These are phyloP conservation scores for Fraxinus quadrangulata DNA, from an alignment of 257 asterid genomes.

Conservation along the genomic window DNA sequence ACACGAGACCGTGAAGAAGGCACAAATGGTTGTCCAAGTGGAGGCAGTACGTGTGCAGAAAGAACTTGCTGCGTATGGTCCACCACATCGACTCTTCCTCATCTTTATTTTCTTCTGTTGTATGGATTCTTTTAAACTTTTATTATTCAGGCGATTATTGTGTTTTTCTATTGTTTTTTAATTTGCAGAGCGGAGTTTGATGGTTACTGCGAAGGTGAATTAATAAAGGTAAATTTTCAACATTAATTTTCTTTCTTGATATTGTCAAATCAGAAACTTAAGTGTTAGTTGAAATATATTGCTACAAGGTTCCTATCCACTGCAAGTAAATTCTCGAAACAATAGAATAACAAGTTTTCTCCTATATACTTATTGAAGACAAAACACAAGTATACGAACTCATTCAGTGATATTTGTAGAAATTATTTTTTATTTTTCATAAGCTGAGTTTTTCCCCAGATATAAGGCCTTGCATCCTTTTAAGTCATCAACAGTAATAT, in stretches of 20 bases:
- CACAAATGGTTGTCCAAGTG: conserved; percentile 97
- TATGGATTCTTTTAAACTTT: neutral
- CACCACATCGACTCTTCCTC: conserved; percentile 8
- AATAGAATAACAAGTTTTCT: conserved; percentile 2
- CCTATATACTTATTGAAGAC: neutral
- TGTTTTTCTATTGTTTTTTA: conserved; percentile 16
- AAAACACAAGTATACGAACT: neutral
- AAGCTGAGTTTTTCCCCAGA: neutral
- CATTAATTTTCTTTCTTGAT: conserved; percentile 1
- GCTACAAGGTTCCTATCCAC: neutral
- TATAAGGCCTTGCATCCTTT: conserved; percentile 6
- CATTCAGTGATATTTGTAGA: neutral
- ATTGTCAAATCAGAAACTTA: neutral
- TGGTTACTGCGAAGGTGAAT: conserved; percentile 92
- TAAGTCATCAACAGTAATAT: neutral
- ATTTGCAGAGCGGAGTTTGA: conserved; percentile 91
- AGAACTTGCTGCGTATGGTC: conserved; percentile 86
- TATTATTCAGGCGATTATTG: neutral
- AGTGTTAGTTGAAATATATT: neutral
- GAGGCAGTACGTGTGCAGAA: conserved; percentile 95
- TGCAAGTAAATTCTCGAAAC: conserved; percentile 5
- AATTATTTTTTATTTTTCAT: neutral
- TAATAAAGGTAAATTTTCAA: conserved; percentile 63
- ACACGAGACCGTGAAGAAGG: conserved; percentile 94
- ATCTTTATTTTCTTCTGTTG: conserved; percentile 3